These are phyloP conservation scores for Lachancea meyersii DNA, from an alignment of 805 yeast species.

Conservation along the genomic window DNA sequence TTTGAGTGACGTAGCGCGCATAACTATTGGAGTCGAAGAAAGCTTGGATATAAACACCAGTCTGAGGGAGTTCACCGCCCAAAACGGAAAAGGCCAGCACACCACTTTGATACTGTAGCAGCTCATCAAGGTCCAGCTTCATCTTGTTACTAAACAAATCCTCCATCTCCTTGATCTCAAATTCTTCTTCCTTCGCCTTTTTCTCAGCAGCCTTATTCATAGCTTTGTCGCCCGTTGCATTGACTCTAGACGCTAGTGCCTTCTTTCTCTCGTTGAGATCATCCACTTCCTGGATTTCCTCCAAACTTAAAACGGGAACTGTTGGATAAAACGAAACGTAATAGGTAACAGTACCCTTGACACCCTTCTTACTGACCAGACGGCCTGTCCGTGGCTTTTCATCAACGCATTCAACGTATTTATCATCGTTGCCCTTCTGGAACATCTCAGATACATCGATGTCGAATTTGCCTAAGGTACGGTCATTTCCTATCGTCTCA, in stretches of 20 bases:
- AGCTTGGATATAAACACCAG: conserved; percentile 62
- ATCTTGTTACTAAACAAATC: conserved; percentile 38
- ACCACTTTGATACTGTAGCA: conserved; percentile 62
- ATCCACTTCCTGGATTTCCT: conserved; percentile 57
- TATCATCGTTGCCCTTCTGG: conserved; percentile 54
- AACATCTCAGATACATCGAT: conserved; percentile 62
- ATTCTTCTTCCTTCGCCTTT: conserved; percentile 27
- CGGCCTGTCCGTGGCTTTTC: conserved; percentile 52
- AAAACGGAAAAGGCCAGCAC: conserved; percentile 62
- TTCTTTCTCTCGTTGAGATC: conserved; percentile 36
- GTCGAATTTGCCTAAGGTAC: conserved; percentile 79
- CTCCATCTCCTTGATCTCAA: conserved; percentile 33
- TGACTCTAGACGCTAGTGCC: conserved; percentile 29
- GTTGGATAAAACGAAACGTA: conserved; percentile 78
- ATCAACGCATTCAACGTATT: conserved; percentile 52
- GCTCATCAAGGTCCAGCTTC: conserved; percentile 52
- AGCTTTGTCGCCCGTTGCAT: conserved; percentile 32
- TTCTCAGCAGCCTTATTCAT: conserved; percentile 26
- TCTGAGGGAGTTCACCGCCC: conserved; percentile 49
- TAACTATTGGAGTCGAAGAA: conserved; percentile 72
- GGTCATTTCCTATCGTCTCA: conserved; percentile 69
- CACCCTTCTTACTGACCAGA: conserved; percentile 68
- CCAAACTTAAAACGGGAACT: conserved; percentile 69
- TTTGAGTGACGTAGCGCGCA: conserved; percentile 53
- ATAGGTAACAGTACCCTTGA: conserved; percentile 75